Conservation (phyloP, 768 basidiomycete species). For the Aureoboletus auriporus region DNA sequence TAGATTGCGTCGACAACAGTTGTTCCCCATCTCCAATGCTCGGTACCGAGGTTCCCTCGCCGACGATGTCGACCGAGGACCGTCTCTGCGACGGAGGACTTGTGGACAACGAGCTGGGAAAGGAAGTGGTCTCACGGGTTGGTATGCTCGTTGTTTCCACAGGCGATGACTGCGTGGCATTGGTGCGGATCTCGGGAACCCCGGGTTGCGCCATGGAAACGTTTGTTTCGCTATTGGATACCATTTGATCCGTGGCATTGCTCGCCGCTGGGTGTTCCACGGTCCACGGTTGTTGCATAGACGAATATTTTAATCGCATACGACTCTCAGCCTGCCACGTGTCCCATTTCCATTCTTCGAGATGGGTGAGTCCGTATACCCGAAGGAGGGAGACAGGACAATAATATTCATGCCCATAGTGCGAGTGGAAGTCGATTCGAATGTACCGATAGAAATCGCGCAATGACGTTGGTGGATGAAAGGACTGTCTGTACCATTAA, state of each 20-base stretch:
- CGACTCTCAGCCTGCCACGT: conserved; percentile 71
- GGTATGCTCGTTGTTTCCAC: neutral
- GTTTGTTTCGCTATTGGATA: conserved; percentile 3
- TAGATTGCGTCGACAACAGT: neutral
- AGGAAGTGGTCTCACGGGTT: neutral
- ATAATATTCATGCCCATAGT: conserved; percentile 94
- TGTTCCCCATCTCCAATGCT: neutral
- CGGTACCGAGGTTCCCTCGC: neutral
- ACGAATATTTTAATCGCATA: conserved; percentile 37
- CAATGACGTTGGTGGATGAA: conserved; percentile 69
- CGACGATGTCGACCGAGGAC: neutral
- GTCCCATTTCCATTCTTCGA: conserved; percentile 95
- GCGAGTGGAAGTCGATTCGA: conserved; percentile 88
- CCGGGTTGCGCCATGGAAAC: conserved; percentile 2
- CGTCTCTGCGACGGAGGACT: neutral
- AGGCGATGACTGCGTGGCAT: neutral
- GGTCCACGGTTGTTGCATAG: conserved; percentile 9
- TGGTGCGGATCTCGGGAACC: neutral
- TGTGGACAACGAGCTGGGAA: neutral
- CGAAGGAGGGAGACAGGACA: conserved; percentile 91
- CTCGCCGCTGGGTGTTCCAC: conserved; percentile 19
- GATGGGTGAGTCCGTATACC: conserved; percentile 93
- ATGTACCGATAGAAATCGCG: conserved; percentile 91
- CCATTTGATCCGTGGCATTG: neutral
- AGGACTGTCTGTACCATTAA: conserved; percentile 45